Conservation (phyloP, 2,329 filamentous ascomycete species). For the Didymella keratinophila region DNA sequence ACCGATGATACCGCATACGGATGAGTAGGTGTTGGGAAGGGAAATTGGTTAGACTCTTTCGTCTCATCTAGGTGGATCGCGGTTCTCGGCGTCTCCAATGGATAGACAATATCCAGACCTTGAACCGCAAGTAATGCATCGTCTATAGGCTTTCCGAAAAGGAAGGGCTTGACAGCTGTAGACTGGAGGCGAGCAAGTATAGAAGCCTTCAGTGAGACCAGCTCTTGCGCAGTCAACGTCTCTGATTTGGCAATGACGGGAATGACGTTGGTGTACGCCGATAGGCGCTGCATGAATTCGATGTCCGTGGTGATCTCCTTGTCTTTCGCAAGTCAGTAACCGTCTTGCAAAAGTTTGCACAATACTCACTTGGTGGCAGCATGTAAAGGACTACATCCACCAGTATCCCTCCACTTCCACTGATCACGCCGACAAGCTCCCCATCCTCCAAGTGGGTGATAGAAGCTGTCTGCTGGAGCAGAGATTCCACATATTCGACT, state of each 20-base stretch:
- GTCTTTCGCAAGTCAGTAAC: slow-evolving; percentile 40
- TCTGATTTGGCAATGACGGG: slow-evolving; percentile 83
- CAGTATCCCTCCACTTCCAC: slow-evolving; percentile 81
- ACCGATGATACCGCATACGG: slow-evolving; percentile 82
- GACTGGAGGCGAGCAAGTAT: slow-evolving; percentile 65
- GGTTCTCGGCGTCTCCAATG: slow-evolving; percentile 7
- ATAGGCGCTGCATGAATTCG: slow-evolving; percentile 73
- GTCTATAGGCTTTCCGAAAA: slow-evolving; percentile 62
- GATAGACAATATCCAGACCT: slow-evolving; percentile 34
- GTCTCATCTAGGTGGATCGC: slow-evolving; percentile 5
- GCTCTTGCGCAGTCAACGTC: slow-evolving; percentile 65
- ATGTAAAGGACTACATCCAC: slow-evolving; percentile 89
- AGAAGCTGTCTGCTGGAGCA: slow-evolving; percentile 69
- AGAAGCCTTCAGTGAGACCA: slow-evolving; percentile 66
- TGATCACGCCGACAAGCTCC: slow-evolving; percentile 79
- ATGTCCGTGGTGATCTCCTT: slow-evolving; percentile 65
- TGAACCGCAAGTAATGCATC: slow-evolving; percentile 48
- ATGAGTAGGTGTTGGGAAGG: slow-evolving; percentile 49
- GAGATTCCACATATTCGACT: slow-evolving; percentile 76
- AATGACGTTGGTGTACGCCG: slow-evolving; percentile 81
- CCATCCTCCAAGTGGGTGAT: slow-evolving; percentile 70
- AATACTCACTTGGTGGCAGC: slow-evolving; percentile 70
- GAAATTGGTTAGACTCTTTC: slow-evolving; percentile 34
- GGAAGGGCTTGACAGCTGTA: slow-evolving; percentile 69
- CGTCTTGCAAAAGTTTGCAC: background rate